phyloP scores from a whole-genome alignment of 495 filamentous ascomycete species.

The Xylaria telfairii region DNA sequence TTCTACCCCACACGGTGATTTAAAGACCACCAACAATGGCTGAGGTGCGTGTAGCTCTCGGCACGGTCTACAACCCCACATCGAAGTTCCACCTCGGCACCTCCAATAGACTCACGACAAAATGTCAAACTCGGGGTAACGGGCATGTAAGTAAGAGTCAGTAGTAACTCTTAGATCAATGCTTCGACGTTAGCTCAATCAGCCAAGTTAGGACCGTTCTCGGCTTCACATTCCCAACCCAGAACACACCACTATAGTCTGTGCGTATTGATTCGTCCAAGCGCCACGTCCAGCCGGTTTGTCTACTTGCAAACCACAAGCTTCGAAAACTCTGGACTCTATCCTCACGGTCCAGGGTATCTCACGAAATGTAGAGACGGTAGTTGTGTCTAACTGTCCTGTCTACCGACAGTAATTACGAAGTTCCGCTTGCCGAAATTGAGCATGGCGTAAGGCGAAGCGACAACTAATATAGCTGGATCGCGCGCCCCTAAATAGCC shows the following conservation, averaged over 20 bases:
- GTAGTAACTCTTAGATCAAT: not conserved
- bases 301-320: not conserved
- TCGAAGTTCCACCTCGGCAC: not conserved
- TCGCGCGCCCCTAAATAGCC: not conserved
- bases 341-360: not conserved
- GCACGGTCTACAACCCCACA: not conserved
- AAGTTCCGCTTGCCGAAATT: too few relatives aligned
- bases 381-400: too few relatives aligned
- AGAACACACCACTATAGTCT: not conserved
- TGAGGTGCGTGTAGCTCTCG: too few relatives aligned
- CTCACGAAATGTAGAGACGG: too few relatives aligned
- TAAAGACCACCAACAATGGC: not conserved
- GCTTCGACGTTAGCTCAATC: not conserved
- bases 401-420: too few relatives aligned
- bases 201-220: not conserved
- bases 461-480: not conserved
- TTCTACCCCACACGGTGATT: not conserved
- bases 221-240: not conserved
- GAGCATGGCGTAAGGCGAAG: not conserved
- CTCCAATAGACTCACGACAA: not conserved
- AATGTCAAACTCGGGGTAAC: not conserved
- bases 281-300: not conserved
- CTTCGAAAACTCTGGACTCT: not conserved
- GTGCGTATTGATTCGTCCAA: slow-evolving; percentile 1
- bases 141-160: not conserved